Percentiles rank a stretch among this genome's conserved stretches.
phyloP scores from a whole-genome alignment of 148 eudicot species.

The Nyssa sinensis region DNA sequence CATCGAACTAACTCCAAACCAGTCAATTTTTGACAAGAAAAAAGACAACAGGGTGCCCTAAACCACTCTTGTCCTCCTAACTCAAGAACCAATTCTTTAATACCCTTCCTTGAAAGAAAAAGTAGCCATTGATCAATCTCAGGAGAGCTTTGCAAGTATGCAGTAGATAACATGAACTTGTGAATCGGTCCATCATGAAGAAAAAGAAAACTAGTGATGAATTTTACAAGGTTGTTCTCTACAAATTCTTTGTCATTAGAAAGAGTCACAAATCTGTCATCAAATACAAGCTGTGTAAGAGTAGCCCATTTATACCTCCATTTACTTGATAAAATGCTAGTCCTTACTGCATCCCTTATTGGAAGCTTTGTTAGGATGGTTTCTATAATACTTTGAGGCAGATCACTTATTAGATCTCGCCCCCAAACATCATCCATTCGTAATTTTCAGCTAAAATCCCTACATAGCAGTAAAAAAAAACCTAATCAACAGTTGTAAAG shows the following conservation, averaged over 20 bases:
- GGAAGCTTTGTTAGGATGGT: constrained; percentile 37
- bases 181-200: constrained; percentile 77
- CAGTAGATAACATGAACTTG: constrained; percentile 53
- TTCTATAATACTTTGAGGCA: constrained; percentile 43
- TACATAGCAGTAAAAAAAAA: constrained; percentile 2
- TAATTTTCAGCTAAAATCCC: not conserved
- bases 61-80: constrained; percentile 71
- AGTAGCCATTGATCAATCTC: constrained; percentile 83
- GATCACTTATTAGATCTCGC: constrained; percentile 28
- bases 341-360: constrained; percentile 35
- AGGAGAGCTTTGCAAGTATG: constrained; percentile 48
- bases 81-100: constrained; percentile 62
- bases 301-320: constrained; percentile 47
- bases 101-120: constrained; percentile 61
- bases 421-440: constrained; percentile 17
- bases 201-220: constrained; percentile 51
- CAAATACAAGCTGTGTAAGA: constrained; percentile 30
- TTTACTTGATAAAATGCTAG: constrained; percentile 33
- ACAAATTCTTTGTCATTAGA: constrained; percentile 33
- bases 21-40: constrained; percentile 47
- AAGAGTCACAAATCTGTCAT: constrained; percentile 39
- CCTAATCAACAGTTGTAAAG: not conserved
- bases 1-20: constrained; percentile 69
- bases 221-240: constrained; percentile 43
- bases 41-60: constrained; percentile 64